Percentiles rank a stretch among this genome's conserved stretches.
Evolutionary conservation across 768 basidiomycete species (phyloP).

Genomic region (Rhodotorula sphaerocarpa): DNA sequence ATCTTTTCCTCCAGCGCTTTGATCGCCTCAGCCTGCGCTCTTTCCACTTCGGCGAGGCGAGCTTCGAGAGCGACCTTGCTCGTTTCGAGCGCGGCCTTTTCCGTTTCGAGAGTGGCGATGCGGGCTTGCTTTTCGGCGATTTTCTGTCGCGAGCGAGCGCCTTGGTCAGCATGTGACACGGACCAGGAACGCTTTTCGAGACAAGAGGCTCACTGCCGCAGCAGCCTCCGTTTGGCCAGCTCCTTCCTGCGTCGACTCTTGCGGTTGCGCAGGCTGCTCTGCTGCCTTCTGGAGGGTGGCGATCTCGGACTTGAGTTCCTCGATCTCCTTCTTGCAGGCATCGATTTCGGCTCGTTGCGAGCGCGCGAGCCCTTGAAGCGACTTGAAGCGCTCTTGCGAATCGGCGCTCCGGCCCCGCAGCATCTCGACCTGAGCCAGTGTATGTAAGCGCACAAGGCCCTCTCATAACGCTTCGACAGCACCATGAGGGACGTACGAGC

Average conservation of each 20-base stretch:
- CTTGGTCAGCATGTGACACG: no score
- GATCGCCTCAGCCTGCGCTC: not conserved
- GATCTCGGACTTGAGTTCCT: slow-evolving; percentile 40
- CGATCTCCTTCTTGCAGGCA: slow-evolving; percentile 37
- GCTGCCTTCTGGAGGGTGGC: slow-evolving; percentile 11
- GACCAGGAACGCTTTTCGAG: no score
- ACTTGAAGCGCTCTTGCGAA: slow-evolving; percentile 37
- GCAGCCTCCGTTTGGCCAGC: no score
- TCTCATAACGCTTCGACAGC: no score
- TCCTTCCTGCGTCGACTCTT: slow-evolving; percentile 10
- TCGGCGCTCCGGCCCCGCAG: not conserved
- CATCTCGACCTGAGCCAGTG: slow-evolving; percentile 13
- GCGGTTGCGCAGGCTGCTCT: slow-evolving; percentile 1
- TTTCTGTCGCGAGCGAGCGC: no score
- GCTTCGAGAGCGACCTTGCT: slow-evolving; percentile 13
- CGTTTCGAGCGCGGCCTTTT: slow-evolving; percentile 12
- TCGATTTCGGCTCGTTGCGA: slow-evolving; percentile 28
- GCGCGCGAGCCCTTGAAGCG: slow-evolving; percentile 34
- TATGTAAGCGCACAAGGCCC: no score
- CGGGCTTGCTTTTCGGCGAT: slow-evolving; percentile 16
- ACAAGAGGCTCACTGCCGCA: no score
- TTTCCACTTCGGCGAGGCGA: not conserved
- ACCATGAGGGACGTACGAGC: not conserved
- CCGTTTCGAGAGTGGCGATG: slow-evolving; percentile 8
- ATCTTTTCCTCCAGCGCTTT: slow-evolving; percentile 2